phyloP scores from a whole-genome alignment of 1,284 basidiomycete species.

The Rhodotorula sp. region DNA sequence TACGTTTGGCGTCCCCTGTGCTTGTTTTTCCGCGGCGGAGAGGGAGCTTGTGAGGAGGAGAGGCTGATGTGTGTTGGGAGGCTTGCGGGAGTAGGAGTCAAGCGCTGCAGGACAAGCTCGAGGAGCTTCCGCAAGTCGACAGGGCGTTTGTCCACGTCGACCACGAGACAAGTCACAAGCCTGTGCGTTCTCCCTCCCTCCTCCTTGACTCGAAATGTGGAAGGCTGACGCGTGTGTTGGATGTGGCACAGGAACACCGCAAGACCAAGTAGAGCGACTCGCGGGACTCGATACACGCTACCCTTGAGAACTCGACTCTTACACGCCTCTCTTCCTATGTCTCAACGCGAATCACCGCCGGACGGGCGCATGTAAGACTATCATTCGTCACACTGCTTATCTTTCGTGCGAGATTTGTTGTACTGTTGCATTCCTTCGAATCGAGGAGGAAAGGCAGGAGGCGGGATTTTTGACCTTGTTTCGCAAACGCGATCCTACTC shows the following conservation, averaged over 20 bases:
- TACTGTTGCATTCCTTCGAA: too few species aligned
- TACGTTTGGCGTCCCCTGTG: too few species aligned
- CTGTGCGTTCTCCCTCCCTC: constrained; percentile 50
- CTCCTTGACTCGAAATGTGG: neutral
- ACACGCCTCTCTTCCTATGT: too few species aligned
- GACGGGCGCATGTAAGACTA: too few species aligned
- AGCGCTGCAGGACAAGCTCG: constrained; percentile 88
- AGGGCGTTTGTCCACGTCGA: constrained; percentile 78
- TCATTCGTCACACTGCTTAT: too few species aligned
- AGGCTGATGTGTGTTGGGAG: neutral
- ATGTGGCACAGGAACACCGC: constrained; percentile 38
- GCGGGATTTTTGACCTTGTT: too few species aligned
- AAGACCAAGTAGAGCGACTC: constrained; percentile 30
- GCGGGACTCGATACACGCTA: neutral
- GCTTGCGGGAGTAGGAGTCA: constrained; percentile 61
- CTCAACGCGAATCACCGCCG: too few species aligned
- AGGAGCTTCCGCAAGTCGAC: constrained; percentile 85
- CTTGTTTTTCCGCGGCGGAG: neutral
- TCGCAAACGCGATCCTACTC: too few species aligned
- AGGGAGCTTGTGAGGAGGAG: neutral
- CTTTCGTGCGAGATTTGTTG: too few species aligned
- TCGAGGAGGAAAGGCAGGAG: too few species aligned
- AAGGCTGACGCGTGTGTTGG: neutral
- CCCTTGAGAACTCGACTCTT: neutral
- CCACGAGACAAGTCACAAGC: constrained; percentile 80